Percentiles rank a stretch among this genome's conserved stretches.
phyloP scores from a whole-genome alignment of 306 rosid species.

The Ceratonia siliqua region DNA sequence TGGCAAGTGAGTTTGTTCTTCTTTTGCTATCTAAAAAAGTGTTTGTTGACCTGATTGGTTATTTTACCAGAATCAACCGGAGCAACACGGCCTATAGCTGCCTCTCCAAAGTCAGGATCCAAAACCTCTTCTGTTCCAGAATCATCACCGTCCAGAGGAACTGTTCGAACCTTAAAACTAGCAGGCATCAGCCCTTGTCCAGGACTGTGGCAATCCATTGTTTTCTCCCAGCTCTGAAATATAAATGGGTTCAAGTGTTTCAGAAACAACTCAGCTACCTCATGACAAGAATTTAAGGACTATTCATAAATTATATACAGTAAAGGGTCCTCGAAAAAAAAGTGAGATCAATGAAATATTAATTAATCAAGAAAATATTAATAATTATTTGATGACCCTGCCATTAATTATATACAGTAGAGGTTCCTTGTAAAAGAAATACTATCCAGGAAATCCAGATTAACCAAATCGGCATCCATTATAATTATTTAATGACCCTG shows the following conservation, averaged over 20 bases:
- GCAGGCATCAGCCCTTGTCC: slow-evolving; percentile 98
- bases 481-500: too few species aligned
- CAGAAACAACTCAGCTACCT: slow-evolving; percentile 27
- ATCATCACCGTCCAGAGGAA: slow-evolving; percentile 83
- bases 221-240: slow-evolving; percentile 93
- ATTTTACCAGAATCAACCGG: slow-evolving; percentile 88
- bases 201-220: slow-evolving; percentile 91
- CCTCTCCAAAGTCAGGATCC: slow-evolving; percentile 96
- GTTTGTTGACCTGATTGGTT: neutral
- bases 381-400: neutral
- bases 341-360: neutral
- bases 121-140: slow-evolving; percentile 80
- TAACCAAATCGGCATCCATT: too few species aligned
- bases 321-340: neutral
- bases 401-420: neutral
- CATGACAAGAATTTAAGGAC: slow-evolving; percentile 19
- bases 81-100: slow-evolving; percentile 94
- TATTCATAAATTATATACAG: neutral
- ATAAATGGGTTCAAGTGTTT: slow-evolving; percentile 1
- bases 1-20: neutral
- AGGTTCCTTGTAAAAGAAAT: too few species aligned
- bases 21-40: neutral
- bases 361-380: neutral
- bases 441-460: too few species aligned
- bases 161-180: slow-evolving; percentile 83